Evolutionary conservation across 2,329 filamentous ascomycete species (phyloP).

Genomic region (Aspergillus oerlinghausenensis): DNA sequence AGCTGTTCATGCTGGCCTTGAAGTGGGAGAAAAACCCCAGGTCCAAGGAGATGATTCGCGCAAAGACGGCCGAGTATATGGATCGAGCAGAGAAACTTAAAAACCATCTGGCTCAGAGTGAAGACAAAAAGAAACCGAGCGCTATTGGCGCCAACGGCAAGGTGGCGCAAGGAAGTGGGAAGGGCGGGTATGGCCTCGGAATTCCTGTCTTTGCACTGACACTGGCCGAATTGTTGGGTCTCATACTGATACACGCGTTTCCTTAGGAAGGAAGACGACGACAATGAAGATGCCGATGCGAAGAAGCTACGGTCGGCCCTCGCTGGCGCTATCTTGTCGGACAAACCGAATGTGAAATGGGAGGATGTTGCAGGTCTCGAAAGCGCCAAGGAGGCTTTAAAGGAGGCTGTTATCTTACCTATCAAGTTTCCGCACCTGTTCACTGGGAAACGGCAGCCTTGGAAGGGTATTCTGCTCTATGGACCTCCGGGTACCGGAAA

Average conservation of each 20-base stretch:
- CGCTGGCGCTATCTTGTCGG: conserved; percentile 85
- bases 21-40: conserved; percentile 99
- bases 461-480: conserved; percentile 96
- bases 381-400: conserved; percentile 89
- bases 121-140: conserved; percentile 49
- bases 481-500: conserved; percentile 96
- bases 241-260: conserved; percentile 4
- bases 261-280: conserved; percentile 51
- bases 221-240: not conserved
- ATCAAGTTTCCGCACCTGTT: conserved; percentile 99
- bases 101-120: conserved; percentile 69
- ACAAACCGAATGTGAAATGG: conserved; percentile 96
- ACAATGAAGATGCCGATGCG: conserved; percentile 77
- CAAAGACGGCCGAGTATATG: conserved; percentile 96
- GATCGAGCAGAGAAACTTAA: conserved; percentile 98
- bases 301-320: conserved; percentile 94
- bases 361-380: conserved; percentile 96
- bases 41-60: conserved; percentile 94
- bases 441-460: conserved; percentile 90
- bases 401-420: conserved; percentile 94
- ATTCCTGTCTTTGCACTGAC: conserved; percentile 3
- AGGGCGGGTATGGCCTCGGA: conserved; percentile 47
- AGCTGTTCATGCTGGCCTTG: conserved; percentile 96
- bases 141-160: conserved; percentile 50
- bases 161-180: conserved; percentile 47